phyloP scores from a whole-genome alignment of 2,329 filamentous ascomycete species.

The Phaeosphaeriaceae sp. region DNA sequence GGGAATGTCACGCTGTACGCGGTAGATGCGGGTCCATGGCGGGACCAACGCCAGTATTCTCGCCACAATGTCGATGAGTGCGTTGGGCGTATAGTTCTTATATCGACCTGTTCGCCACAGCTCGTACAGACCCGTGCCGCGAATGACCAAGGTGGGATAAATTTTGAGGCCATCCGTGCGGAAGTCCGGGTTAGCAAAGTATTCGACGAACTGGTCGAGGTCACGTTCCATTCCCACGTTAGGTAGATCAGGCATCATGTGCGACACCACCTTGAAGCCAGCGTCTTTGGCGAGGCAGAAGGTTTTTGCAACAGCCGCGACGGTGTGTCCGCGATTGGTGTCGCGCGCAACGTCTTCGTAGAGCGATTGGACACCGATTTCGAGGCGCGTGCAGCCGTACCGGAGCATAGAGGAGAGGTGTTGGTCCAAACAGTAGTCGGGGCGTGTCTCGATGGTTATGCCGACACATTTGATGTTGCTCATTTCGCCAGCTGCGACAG shows the following conservation, averaged over 20 bases:
- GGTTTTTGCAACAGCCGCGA: constrained; percentile 92
- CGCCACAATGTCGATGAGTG: constrained; percentile 91
- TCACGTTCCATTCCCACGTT: constrained; percentile 99
- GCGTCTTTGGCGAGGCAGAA: constrained; percentile 98
- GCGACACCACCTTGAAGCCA: constrained; percentile 97
- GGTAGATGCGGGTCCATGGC: constrained; percentile 98
- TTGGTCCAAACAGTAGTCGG: constrained; percentile 96
- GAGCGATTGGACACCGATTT: constrained; percentile 93
- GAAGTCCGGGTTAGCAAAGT: constrained; percentile 96
- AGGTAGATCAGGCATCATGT: constrained; percentile 99
- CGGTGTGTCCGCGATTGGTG: constrained; percentile 95
- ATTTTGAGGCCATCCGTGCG: constrained; percentile 97
- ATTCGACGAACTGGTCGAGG: constrained; percentile 94
- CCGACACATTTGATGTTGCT: constrained; percentile 97
- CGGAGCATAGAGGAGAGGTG: constrained; percentile 94
- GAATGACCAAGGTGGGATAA: constrained; percentile 95
- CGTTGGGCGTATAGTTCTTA: constrained; percentile 98
- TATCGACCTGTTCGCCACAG: constrained; percentile 96
- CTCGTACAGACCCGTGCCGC: constrained; percentile 95
- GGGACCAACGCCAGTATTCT: constrained; percentile 94
- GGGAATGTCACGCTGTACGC: constrained; percentile 98
- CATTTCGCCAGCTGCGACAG: constrained; percentile 92
- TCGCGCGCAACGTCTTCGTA: constrained; percentile 99
- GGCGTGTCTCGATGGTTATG: constrained; percentile 96
- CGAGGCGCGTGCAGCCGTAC: constrained; percentile 95